phyloP scores from a whole-genome alignment of 164 flowering plant species.

The Warburgia ugandensis region DNA sequence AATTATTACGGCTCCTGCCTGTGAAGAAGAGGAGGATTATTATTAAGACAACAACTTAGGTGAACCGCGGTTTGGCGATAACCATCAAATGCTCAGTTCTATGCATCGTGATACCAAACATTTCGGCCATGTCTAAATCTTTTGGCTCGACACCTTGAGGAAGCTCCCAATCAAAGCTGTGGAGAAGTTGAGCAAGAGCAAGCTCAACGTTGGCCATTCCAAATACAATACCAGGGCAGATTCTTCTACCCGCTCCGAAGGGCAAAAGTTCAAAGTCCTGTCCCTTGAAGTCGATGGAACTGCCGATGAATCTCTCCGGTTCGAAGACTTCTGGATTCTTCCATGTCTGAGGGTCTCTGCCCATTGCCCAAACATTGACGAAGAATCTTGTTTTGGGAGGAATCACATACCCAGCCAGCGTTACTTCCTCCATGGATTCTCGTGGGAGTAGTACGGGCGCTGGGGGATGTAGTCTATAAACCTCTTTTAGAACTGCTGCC shows the following conservation, averaged over 20 bases:
- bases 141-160: neutral
- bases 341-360: constrained; percentile 40
- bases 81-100: neutral
- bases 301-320: constrained; percentile 46
- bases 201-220: constrained; percentile 5
- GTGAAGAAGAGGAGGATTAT: no score
- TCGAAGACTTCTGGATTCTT: constrained; percentile 32
- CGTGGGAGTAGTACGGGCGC: constrained; percentile 40
- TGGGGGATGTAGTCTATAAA: constrained; percentile 47
- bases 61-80: no score
- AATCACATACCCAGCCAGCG: no score
- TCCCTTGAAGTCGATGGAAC: constrained; percentile 36
- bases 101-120: neutral
- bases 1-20: no score
- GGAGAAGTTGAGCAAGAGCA: constrained; percentile 7
- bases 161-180: constrained; percentile 8
- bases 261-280: constrained; percentile 29
- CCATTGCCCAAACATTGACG: constrained; percentile 49
- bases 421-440: constrained; percentile 35
- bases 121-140: constrained; percentile 6
- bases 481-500: constrained; percentile 46
- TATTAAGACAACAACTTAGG: no score
- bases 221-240: constrained; percentile 6
- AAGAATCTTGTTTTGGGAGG: constrained; percentile 36
- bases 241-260: constrained; percentile 9